Base-by-base conservation (phyloP, 31 red algal species). In the Bonnemaisonia californica region DNA sequence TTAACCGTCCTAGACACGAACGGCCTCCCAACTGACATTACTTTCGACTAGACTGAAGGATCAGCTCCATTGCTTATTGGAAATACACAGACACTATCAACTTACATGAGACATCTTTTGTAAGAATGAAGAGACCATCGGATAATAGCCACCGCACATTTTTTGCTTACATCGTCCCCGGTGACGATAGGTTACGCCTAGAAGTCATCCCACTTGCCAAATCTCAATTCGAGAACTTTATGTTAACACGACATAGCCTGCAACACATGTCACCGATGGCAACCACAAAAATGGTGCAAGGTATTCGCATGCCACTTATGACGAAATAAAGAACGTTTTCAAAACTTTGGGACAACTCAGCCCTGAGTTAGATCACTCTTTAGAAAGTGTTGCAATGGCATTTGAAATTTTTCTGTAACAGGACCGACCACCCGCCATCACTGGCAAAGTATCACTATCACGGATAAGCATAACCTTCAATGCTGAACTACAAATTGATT, bases 401-500 rank as follows among this genome's bases (percentile, higher is more conserved):
- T 87, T 71, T 37, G 71, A 54, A 40, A 87, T 87, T 27, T 87
- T 71, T 28, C n/a, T 40, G 57, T 60, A 51, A 18, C 28, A 48
- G 19, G 73, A 58, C 3, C 24, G 83, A 19, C 72, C 73, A 11
- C 33, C 21, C 39, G 42, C 54, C n/a, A 35, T 63, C 13, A 31
- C 27, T 3, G 69, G 71, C 37, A 88, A 79, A 51, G 23, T 88
- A 28, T 88, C 73, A 0, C 1, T 88, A 1, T 36, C 39, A 16
- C 84, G 77, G 42, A 62, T 86, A 2, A 86, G 77, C 47, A 69
- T 58, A 54, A 57, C 30, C 23, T 86, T 86, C 71, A 86, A 86
- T 34, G 24, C 55, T 22, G 62, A 45, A 4, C 11, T 86, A 7
- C 82, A 86, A 68, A 37, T 70, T 11, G 69, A 86, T 21, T 77